These are phyloP conservation scores for Apiospora malaysiana DNA, from an alignment of 2,329 filamentous ascomycete species.

Conservation along the genomic window DNA sequence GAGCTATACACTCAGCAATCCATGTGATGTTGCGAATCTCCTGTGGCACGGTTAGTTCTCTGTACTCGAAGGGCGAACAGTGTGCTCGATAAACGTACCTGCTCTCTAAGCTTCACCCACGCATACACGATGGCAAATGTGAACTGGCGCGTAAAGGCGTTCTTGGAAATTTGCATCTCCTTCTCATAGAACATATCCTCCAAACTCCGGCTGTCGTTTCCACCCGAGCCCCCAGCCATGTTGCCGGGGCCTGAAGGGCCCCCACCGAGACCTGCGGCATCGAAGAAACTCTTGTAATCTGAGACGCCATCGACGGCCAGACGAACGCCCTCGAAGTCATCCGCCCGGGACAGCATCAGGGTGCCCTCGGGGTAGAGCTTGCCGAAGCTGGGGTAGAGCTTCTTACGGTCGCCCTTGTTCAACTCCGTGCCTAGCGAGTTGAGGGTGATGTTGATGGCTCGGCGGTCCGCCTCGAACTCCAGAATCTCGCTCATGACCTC, in stretches of 20 bases:
- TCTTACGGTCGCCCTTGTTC: slow-evolving; percentile 90
- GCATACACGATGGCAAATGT: slow-evolving; percentile 94
- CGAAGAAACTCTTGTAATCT: slow-evolving; percentile 96
- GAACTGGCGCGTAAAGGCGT: slow-evolving; percentile 94
- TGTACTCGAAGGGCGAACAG: not conserved
- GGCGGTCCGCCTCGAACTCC: slow-evolving; percentile 94
- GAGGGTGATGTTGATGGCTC: slow-evolving; percentile 98
- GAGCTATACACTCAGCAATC: slow-evolving; percentile 99
- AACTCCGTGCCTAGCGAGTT: slow-evolving; percentile 98
- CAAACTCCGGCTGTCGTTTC: slow-evolving; percentile 80
- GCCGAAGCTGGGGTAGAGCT: slow-evolving; percentile 93
- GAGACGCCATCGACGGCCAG: slow-evolving; percentile 90
- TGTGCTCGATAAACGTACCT: slow-evolving; percentile 64
- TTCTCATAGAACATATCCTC: slow-evolving; percentile 99
- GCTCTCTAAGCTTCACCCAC: slow-evolving; percentile 96
- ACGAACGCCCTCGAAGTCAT: slow-evolving; percentile 92
- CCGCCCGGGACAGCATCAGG: slow-evolving; percentile 90
- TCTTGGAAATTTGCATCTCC: slow-evolving; percentile 98
- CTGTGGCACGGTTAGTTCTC: slow-evolving; percentile 53
- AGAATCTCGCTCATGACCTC: slow-evolving; percentile 96
- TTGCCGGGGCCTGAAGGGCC: slow-evolving; percentile 78
- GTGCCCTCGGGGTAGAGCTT: slow-evolving; percentile 93
- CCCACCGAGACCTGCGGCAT: slow-evolving; percentile 81
- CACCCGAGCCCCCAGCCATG: slow-evolving; percentile 79
- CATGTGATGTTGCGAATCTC: slow-evolving; percentile 99